Percentiles rank a stretch among this genome's conserved stretches.
Conservation (phyloP, 192 early-diverging fungal species). For the Coemansia sp. region DNA sequence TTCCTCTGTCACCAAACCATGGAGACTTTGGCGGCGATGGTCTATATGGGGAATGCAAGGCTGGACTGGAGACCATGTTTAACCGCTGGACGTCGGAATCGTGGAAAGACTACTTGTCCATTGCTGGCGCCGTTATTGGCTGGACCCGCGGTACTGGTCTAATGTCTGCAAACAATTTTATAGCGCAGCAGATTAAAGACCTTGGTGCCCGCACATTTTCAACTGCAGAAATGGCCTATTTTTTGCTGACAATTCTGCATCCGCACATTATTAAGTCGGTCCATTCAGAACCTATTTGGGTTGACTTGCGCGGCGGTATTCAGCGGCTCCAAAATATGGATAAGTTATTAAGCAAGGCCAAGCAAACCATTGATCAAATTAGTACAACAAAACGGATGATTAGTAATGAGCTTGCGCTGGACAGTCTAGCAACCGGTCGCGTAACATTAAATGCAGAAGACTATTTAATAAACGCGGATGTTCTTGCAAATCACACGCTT, state of each 20-base stretch:
- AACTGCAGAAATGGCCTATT: constrained; percentile 91
- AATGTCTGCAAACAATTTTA: constrained; percentile 85
- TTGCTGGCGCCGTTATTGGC: constrained; percentile 89
- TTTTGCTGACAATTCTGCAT: constrained; percentile 85
- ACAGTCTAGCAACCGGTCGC: not conserved
- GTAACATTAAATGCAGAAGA: not conserved
- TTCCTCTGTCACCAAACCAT: constrained; percentile 93
- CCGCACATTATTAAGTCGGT: constrained; percentile 68
- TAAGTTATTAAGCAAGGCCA: not conserved
- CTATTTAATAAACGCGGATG: constrained; percentile 26
- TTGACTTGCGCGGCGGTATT: constrained; percentile 85
- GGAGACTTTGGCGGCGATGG: constrained; percentile 91
- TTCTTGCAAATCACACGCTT: constrained; percentile 85
- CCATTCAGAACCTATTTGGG: constrained; percentile 79
- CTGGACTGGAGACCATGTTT: constrained; percentile 83
- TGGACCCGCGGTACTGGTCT: constrained; percentile 95
- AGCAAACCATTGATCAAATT: not conserved
- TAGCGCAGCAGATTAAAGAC: no score
- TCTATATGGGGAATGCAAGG: constrained; percentile 92
- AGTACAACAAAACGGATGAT: not conserved
- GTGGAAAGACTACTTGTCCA: constrained; percentile 84
- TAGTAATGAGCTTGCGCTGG: not conserved
- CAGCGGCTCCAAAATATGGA: constrained; percentile 58
- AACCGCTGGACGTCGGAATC: constrained; percentile 88
- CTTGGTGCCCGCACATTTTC: constrained; percentile 68